Evolutionary conservation across 148 eudicot species (phyloP), one percentile per base, ranked within the genome.

Genomic region (Persicaria maculosa): DNA sequence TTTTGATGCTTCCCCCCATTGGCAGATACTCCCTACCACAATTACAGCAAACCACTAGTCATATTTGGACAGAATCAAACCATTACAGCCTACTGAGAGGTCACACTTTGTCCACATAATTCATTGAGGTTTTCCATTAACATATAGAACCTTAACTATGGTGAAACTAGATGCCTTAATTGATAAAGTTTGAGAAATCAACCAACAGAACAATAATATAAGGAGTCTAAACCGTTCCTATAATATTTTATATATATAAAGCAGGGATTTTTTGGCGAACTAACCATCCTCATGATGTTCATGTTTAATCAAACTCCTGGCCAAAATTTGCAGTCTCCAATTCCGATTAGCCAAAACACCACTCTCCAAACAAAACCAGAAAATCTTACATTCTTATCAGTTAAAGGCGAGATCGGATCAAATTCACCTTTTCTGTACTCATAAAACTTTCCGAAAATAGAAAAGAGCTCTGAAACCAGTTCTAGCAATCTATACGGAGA

Each of bases 1-100:
- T 92, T 43, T 92, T 86, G 59, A 59, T 77, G 78, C 99, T 95
- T 79, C 99, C 99, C 68, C 92, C 99, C 97, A 95, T 95, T 4
- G 99, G 98, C 74, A 95, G 99, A 83, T 95, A 95, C 72, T 95
- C 99, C 99, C 99, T 95, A 79, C 12, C 47, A 81, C 55, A 72
- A 45, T 52, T 46, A 52, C 16, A 25, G 4, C 19, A 61, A 9
- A 10, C 16, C 68, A 10, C 16, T 44, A 31, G 68, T 62, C 2
- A 62, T 4, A 11, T 10, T 62, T 62, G 10, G 44, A 65, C 47
- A 65, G 36, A 54, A 55, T 31, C 22, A 50, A 14, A 25, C 10
- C 67, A 54, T 20, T 44, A 55, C 72, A 81, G 65, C 67, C 4
- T 20, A 22, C 67, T 59, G 67, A n/a, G 59, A 54, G 22, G 59